Base-by-base conservation (phyloP, 768 basidiomycete species). In the Galerina marginata region DNA sequence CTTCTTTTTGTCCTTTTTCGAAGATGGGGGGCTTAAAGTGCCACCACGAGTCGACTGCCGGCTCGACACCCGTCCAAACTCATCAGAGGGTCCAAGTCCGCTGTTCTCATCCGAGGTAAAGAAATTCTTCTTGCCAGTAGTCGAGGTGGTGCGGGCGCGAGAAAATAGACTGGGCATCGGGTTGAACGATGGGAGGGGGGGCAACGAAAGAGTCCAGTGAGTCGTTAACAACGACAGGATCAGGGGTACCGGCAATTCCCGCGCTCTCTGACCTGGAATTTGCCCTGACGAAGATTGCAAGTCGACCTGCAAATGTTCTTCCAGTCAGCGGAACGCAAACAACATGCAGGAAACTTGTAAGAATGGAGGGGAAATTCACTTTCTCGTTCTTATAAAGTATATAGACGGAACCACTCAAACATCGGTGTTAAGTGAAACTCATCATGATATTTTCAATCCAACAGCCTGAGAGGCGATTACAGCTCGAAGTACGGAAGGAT, bases 101-200 rank as follows among this genome's bases (percentile, higher is more conserved):
- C 62, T 53, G 59, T 57, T 61, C 57, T 69, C 70, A 43, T 76
- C 69, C 48, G 67, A n/a, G 9, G 64, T 37, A 47, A 66, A 66
- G 57, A 64, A 65, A 51, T 61, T 60, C 65, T 77, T 80, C 76
- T 82, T 85, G 49, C 74, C 71, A 39, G 85, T 77, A 2, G 83
- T 83, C 20, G 89, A 89, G 56, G 77, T 80, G 49, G 88, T 88
- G 54, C 89, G 83, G 63, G 86, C 71, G 66, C 89, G 85, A 72
- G 89, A 89, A 76, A 91, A 91, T 75, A 90, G 71, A 74, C 86
- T 88, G 79, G 84, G 88, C 89, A 91, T 90, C 76, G 81, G 70
- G 69, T 70, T 62, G 69, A 65, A 67, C 72, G 74, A 73, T 71
- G 76, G 72, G 73, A 69, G 70, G 40, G 56, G 43, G 71, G 66